A percentile compares a stretch with the other conserved stretches of the same genome.
Conservation (phyloP, 306 rosid genomes). For the Boehmeria nivea region DNA sequence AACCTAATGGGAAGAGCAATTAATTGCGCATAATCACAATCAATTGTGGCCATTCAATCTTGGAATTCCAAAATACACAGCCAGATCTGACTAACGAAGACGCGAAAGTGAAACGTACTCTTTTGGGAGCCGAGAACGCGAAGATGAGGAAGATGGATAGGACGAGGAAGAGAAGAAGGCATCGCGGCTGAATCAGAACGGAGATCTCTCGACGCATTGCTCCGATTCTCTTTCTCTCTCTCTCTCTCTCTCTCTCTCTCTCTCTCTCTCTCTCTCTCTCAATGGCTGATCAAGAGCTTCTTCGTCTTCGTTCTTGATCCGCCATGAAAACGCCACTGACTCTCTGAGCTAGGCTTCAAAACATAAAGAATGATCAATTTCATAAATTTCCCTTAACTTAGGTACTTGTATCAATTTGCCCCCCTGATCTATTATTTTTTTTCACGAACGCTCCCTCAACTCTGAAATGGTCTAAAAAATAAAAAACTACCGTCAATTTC, state of each 20-base stretch:
- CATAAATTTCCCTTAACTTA: too few species aligned
- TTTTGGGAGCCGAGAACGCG: conserved; percentile 28
- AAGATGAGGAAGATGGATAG: conserved; percentile 38
- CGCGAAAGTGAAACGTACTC: conserved; percentile 9
- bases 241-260: neutral
- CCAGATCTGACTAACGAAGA: conserved; percentile 18
- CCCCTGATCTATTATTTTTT: too few species aligned
- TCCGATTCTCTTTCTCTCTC: neutral
- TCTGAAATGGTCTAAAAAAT: too few species aligned
- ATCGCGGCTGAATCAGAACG: conserved; percentile 47
- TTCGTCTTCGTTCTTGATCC: neutral
- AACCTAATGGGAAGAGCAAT: too few species aligned
- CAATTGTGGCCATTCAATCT: neutral
- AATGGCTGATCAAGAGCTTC: conserved; percentile 6
- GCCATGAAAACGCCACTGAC: neutral
- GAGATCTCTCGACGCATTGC: conserved; percentile 56
- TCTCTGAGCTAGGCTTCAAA: neutral
- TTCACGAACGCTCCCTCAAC: too few species aligned
- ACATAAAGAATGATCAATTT: too few species aligned
- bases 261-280: neutral
- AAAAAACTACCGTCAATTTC: too few species aligned
- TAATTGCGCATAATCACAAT: too few species aligned
- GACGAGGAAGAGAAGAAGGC: conserved; percentile 37
- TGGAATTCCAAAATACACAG: neutral
- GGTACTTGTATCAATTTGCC: too few species aligned